Base-by-base conservation (phyloP, 1,139 yeast genomes). In the Taphrina sp. region DNA sequence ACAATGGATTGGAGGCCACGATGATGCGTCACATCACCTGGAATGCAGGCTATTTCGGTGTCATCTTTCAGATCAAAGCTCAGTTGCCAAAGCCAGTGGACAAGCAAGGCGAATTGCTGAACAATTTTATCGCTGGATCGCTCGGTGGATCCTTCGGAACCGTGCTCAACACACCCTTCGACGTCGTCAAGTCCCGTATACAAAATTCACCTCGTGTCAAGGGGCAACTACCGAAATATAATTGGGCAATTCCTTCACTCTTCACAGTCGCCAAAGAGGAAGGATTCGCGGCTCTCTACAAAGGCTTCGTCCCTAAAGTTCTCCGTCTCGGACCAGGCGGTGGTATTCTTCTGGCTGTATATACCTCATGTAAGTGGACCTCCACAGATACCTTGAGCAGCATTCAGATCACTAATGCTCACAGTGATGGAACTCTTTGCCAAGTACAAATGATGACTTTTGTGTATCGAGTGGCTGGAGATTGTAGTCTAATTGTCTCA, bases 321-420 rank as follows among this genome's bases (percentile, higher is more conserved):
- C 78, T 92, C 70, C 84, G 98, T 78, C 78, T 94, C 65, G 98
- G 98, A 57, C 98, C 98, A 60, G 98, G 98, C 67, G 99, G 98
- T 70, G 98, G 98, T 75, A 90, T 94, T 64, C 76, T 94, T 68
- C 78, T 92, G 70, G 97, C 94, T 55, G 98, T 94, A 17, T 76
- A 37, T 29, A 23, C 43, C n/a, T 41, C 45, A 1, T n/a, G 22
- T 14, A 33, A 28, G 28, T 37, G 23, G 23, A 5, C 22, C 1
- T 12, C 23, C 37, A 37, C 28, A 22, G 26, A 37, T 24, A 14
- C 41, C 28, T 8, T 78, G 92, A 65, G 98, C 98, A 56, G 98
- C 98, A 60, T 98, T 98, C 67, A 98, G 98, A 70, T 98, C 98
- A 75, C 90, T 92, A 64, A 76, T 94, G 68, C n/a, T n/a, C n/a